Percentiles rank a stretch among this genome's conserved stretches.
Evolutionary conservation across 768 basidiomycete species (phyloP).

Genomic region (Lentinula boryana): DNA sequence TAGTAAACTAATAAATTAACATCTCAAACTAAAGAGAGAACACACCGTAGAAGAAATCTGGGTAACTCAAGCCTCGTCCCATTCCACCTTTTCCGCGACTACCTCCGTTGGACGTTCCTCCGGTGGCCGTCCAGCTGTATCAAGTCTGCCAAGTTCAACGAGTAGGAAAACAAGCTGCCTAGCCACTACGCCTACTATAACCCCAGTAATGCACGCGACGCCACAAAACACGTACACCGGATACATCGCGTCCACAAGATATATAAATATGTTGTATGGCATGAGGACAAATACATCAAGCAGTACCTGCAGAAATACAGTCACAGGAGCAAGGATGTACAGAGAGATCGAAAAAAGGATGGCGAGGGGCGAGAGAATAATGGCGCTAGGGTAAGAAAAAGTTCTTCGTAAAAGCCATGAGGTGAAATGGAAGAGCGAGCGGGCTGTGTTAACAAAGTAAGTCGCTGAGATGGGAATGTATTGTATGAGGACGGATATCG

Average conservation of each 20-base stretch:
- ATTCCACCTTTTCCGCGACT: neutral
- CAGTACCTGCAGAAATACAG: slow-evolving; percentile 33
- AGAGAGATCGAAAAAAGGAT: slow-evolving; percentile 23
- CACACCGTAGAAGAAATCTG: neutral
- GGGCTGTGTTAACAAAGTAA: neutral
- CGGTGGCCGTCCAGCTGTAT: neutral
- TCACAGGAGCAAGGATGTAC: slow-evolving; percentile 44
- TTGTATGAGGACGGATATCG: neutral
- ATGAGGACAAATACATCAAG: slow-evolving; percentile 35
- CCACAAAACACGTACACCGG: slow-evolving; percentile 54
- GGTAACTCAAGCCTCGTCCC: neutral
- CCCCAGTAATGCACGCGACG: slow-evolving; percentile 49
- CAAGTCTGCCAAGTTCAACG: neutral
- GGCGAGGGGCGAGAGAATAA: slow-evolving; percentile 9
- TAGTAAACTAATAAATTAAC: too few species aligned
- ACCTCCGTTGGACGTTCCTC: neutral
- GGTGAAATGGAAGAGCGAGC: neutral
- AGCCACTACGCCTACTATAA: slow-evolving; percentile 34
- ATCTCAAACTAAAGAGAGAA: neutral
- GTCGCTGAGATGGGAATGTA: neutral
- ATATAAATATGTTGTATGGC: slow-evolving; percentile 35
- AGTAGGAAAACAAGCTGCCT: neutral
- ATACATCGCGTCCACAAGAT: slow-evolving; percentile 37
- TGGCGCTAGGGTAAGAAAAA: neutral
- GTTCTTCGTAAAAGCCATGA: neutral